These are phyloP conservation scores for Pichia heedii DNA, from an alignment of 805 yeast species.

Conservation along the genomic window DNA sequence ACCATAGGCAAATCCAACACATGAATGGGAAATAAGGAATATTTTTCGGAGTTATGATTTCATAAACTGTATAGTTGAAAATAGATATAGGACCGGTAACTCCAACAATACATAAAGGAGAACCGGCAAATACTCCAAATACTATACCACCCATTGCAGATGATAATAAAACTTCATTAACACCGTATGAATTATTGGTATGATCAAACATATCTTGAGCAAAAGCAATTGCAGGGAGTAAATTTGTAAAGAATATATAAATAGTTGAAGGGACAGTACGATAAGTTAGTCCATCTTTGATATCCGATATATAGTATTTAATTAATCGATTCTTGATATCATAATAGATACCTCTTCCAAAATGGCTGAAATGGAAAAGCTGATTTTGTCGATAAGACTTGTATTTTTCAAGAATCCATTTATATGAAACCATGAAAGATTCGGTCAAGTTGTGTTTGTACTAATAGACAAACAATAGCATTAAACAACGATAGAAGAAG, in stretches of 20 bases:
- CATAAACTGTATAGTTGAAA: slow-evolving; percentile 84
- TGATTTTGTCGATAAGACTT: slow-evolving; percentile 11
- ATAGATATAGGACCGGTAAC: slow-evolving; percentile 95
- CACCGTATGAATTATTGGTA: slow-evolving; percentile 79
- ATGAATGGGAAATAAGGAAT: slow-evolving; percentile 73
- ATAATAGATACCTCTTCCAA: slow-evolving; percentile 42
- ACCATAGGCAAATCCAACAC: slow-evolving; percentile 95
- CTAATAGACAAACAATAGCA: too few species aligned
- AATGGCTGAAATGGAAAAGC: slow-evolving; percentile 16
- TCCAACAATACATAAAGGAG: slow-evolving; percentile 91
- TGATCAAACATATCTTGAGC: slow-evolving; percentile 96
- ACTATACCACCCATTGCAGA: slow-evolving; percentile 85
- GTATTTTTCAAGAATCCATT: neutral
- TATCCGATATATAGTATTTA: slow-evolving; percentile 70
- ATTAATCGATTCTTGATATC: slow-evolving; percentile 41
- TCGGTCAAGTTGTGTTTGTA: too few species aligned
- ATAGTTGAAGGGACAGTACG: slow-evolving; percentile 80
- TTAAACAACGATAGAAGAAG: too few species aligned
- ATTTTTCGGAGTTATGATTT: slow-evolving; percentile 47
- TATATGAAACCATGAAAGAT: neutral
- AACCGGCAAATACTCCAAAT: slow-evolving; percentile 81
- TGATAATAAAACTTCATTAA: slow-evolving; percentile 78
- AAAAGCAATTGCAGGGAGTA: slow-evolving; percentile 90
- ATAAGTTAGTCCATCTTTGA: slow-evolving; percentile 76
- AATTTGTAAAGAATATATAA: slow-evolving; percentile 80